Conservation (phyloP, 225 moss, liverwort and hornwort genomes). For the Pseudoscleropodium purum region DNA sequence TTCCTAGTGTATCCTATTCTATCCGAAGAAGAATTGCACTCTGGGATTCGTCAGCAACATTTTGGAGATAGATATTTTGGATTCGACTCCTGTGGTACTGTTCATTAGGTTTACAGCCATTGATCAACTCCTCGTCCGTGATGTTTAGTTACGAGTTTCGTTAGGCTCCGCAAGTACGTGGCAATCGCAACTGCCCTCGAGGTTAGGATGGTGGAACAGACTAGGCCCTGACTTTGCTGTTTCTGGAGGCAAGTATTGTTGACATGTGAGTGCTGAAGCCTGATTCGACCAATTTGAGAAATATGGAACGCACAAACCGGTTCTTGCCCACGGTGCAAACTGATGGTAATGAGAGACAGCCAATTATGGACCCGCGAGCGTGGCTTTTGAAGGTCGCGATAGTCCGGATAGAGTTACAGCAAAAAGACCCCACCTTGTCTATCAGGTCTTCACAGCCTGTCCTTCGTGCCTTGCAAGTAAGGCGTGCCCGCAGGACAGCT, state of each 20-base stretch:
- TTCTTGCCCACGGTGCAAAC: too few relatives aligned
- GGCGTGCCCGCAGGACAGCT: too few relatives aligned
- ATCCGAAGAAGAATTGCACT: not conserved
- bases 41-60: too few relatives aligned
- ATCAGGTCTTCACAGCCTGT: not conserved
- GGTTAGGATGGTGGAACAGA: not conserved
- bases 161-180: too few relatives aligned
- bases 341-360: not conserved
- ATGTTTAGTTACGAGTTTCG: not conserved
- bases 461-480: too few relatives aligned
- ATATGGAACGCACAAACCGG: not conserved
- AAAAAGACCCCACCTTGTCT: not conserved
- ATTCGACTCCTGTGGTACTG: rapidly evolving
- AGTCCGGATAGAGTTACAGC: not conserved
- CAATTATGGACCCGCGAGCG: not conserved
- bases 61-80: too few relatives aligned
- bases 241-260: not conserved
- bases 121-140: not conserved
- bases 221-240: not conserved
- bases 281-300: not conserved
- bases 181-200: not conserved
- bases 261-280: not conserved
- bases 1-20: too few relatives aligned
- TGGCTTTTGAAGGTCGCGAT: not conserved
- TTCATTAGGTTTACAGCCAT: not conserved